Conservation (phyloP, 805 yeast species). For the Kodamaea sagamina region DNA sequence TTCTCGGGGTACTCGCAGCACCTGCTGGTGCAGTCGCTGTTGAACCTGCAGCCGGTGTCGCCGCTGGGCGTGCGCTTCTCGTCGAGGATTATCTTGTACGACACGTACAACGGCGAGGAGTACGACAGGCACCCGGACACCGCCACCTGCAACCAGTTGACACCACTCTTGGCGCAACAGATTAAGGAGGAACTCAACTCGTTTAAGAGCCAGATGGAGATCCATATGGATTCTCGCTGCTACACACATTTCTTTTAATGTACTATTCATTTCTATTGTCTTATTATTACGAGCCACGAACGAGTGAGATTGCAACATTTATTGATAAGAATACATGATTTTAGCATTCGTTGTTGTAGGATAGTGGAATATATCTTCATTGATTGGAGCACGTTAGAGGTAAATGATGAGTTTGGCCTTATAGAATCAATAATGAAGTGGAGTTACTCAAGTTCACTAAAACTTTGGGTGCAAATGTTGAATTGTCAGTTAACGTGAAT, state of each 20-base stretch:
- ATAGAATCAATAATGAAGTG: too few species aligned
- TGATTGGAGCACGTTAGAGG: too few species aligned
- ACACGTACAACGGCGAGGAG: conserved; percentile 78
- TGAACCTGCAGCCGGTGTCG: conserved; percentile 5
- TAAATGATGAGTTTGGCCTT: too few species aligned
- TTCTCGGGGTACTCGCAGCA: conserved; percentile 3
- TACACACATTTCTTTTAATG: conserved; percentile 78
- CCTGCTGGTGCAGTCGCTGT: conserved; percentile 8
- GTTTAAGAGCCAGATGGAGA: conserved; percentile 76
- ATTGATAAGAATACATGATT: not conserved
- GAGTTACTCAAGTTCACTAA: too few species aligned
- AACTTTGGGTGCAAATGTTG: too few species aligned
- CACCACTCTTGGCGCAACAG: conserved; percentile 82
- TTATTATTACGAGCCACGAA: too few species aligned
- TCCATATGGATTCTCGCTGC: conserved; percentile 76
- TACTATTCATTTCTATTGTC: conserved; percentile 1
- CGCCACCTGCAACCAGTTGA: conserved; percentile 89
- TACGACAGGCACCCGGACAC: conserved; percentile 92
- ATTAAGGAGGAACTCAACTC: conserved; percentile 83
- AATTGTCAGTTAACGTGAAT: too few species aligned
- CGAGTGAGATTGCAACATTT: too few species aligned
- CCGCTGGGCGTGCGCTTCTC: conserved; percentile 61
- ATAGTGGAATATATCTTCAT: too few species aligned
- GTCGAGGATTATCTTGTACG: conserved; percentile 78
- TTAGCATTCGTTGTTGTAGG: too few species aligned